These are phyloP conservation scores for Tuber indicum DNA, from an alignment of 495 filamentous ascomycete species.

Conservation along the genomic window DNA sequence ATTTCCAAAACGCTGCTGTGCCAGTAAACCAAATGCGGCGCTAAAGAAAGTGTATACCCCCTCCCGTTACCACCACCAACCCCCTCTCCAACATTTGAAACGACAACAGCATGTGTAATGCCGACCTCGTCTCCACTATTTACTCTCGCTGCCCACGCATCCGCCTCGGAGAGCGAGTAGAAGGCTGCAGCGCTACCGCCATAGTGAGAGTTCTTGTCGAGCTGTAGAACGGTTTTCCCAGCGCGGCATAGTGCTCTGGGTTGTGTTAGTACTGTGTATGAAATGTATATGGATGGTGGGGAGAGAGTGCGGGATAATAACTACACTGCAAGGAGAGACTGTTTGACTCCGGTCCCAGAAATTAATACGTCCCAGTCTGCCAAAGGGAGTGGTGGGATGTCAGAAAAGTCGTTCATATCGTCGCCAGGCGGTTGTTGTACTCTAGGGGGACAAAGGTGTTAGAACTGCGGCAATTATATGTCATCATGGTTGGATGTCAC, in stretches of 20 bases:
- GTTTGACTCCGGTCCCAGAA: conserved; percentile 76
- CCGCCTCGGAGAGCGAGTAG: conserved; percentile 67
- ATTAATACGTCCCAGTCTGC: conserved; percentile 79
- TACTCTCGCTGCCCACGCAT: conserved; percentile 60
- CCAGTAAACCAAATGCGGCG: conserved; percentile 81
- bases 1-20: conserved; percentile 66
- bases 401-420: conserved; percentile 39
- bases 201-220: conserved; percentile 84
- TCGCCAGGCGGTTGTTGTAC: not conserved
- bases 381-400: conserved; percentile 34
- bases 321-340: conserved; percentile 91
- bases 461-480: not conserved
- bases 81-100: not conserved
- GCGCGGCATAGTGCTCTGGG: conserved; percentile 86
- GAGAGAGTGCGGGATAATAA: conserved; percentile 41
- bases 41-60: conserved; percentile 69
- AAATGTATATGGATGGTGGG: conserved; percentile 19
- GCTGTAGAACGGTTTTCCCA: conserved; percentile 81
- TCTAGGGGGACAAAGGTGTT: not conserved
- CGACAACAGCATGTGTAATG: conserved; percentile 8
- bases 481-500: not conserved
- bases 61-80: not conserved
- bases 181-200: conserved; percentile 81
- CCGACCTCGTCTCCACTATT: conserved; percentile 45
- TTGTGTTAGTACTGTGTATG: conserved; percentile 41